phyloP scores from a whole-genome alignment of 257 asterid genomes.

The Parsonsia alboflavescens region DNA sequence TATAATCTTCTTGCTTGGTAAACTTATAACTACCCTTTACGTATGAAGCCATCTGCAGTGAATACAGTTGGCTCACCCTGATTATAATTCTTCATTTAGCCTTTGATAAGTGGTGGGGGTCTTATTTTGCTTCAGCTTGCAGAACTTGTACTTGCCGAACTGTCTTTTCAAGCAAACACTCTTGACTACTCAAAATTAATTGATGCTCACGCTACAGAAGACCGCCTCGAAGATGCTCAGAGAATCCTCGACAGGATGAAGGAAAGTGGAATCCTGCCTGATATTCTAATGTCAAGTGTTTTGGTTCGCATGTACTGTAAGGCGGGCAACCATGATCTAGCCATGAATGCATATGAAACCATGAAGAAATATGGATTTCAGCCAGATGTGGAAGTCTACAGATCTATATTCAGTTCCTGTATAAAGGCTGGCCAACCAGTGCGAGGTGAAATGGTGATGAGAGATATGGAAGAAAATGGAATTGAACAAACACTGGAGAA shows the following conservation, averaged over 20 bases:
- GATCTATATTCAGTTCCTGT: constrained; percentile 63
- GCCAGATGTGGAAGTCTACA: constrained; percentile 55
- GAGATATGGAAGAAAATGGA: constrained; percentile 55
- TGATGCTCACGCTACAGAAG: constrained; percentile 49
- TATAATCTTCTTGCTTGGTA: not conserved
- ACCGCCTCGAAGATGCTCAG: constrained; percentile 57
- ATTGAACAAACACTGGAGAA: constrained; percentile 51
- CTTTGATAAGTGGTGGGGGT: constrained; percentile 1
- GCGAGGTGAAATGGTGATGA: constrained; percentile 36
- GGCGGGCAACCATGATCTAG: constrained; percentile 53
- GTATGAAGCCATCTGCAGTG: not conserved
- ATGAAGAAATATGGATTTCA: constrained; percentile 47
- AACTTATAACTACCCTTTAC: not conserved
- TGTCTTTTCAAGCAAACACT: constrained; percentile 60
- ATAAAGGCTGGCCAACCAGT: constrained; percentile 52
- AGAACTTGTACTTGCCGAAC: constrained; percentile 64
- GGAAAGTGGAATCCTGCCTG: constrained; percentile 58
- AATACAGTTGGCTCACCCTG: not conserved
- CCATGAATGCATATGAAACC: constrained; percentile 45
- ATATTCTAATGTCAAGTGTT: constrained; percentile 43
- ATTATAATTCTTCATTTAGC: constrained; percentile 1
- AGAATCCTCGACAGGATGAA: constrained; percentile 70
- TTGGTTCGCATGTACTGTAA: constrained; percentile 61
- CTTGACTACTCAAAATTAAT: constrained; percentile 71
- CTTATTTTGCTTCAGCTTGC: constrained; percentile 45